Conservation (phyloP, 2,329 filamentous ascomycete genomes). For the Acrodontium crateriforme region DNA sequence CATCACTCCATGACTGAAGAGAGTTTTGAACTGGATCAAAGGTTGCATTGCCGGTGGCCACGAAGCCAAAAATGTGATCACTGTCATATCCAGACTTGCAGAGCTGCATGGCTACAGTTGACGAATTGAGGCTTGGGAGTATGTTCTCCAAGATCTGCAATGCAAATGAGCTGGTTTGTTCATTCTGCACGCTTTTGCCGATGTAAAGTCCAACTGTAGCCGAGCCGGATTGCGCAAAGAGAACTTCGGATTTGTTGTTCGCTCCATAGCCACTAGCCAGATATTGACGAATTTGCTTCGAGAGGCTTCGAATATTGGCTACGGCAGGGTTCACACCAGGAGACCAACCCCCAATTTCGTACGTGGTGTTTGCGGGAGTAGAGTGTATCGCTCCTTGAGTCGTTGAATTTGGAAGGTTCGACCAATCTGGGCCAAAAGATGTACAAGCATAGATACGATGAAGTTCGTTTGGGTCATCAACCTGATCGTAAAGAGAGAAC, state of each 20-base stretch:
- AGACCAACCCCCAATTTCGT: neutral
- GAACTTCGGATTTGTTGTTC: neutral
- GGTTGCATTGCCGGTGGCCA: neutral
- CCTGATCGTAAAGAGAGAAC: neutral
- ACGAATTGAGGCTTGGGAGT: neutral
- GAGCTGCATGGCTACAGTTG: neutral
- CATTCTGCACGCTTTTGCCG: neutral
- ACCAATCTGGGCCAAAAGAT: neutral
- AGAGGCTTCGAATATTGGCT: neutral
- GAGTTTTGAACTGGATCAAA: neutral
- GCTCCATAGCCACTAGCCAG: neutral
- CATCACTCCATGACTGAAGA: neutral
- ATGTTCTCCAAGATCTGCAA: neutral
- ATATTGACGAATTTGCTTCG: neutral
- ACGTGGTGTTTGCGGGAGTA: too few relatives aligned
- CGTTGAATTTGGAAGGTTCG: neutral
- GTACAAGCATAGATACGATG: constrained; percentile 1
- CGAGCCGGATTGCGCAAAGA: neutral
- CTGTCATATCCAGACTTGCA: neutral
- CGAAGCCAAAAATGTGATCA: neutral
- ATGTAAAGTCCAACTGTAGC: neutral
- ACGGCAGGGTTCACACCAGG: neutral
- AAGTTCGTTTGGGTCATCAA: neutral
- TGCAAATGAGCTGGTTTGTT: neutral
- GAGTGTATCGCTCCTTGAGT: too few relatives aligned